Evolutionary conservation across 371 early-diverging fungal species (phyloP).

Genomic region (Zopfochytrium polystomum): DNA sequence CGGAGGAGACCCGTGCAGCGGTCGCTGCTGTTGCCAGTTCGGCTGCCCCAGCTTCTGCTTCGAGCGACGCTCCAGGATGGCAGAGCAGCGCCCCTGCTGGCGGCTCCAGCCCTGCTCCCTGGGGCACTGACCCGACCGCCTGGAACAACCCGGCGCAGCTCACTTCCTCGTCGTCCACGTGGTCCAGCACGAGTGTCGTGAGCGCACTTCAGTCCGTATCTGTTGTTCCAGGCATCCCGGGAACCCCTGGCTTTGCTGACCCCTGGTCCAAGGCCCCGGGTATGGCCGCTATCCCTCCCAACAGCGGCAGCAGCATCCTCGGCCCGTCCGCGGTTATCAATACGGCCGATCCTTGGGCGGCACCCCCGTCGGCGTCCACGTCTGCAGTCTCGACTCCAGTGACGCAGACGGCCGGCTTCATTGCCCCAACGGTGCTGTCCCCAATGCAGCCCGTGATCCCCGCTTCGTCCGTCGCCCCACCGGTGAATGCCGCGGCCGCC

Average conservation of each 20-base stretch:
- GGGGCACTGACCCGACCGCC: conserved; percentile 45
- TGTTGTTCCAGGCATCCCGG: too few relatives aligned
- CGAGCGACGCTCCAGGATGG: conserved; percentile 13
- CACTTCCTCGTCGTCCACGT: conserved; percentile 41
- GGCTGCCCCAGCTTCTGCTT: conserved; percentile 9
- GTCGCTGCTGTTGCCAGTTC: conserved; percentile 3
- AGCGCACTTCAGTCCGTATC: too few relatives aligned
- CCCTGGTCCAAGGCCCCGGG: too few relatives aligned
- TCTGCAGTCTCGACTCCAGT: conserved; percentile 2
- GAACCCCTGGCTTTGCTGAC: too few relatives aligned
- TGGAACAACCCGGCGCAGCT: conserved; percentile 53
- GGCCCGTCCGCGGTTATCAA: conserved; percentile 20
- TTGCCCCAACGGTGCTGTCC: too few relatives aligned
- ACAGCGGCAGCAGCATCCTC: conserved; percentile 20
- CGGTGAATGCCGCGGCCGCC: too few relatives aligned
- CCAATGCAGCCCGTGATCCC: too few relatives aligned
- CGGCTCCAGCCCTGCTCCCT: conserved; percentile 25
- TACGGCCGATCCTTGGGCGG: conserved; percentile 36
- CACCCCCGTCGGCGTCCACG: conserved; percentile 21
- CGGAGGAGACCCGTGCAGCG: conserved; percentile 9
- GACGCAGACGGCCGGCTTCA: too few relatives aligned
- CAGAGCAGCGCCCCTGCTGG: too few relatives aligned
- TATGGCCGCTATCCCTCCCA: too few relatives aligned
- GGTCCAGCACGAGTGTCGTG: too few relatives aligned
- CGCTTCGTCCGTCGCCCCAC: too few relatives aligned